phyloP scores from a whole-genome alignment of 768 basidiomycete genomes.

The Termitomyces sp. region DNA sequence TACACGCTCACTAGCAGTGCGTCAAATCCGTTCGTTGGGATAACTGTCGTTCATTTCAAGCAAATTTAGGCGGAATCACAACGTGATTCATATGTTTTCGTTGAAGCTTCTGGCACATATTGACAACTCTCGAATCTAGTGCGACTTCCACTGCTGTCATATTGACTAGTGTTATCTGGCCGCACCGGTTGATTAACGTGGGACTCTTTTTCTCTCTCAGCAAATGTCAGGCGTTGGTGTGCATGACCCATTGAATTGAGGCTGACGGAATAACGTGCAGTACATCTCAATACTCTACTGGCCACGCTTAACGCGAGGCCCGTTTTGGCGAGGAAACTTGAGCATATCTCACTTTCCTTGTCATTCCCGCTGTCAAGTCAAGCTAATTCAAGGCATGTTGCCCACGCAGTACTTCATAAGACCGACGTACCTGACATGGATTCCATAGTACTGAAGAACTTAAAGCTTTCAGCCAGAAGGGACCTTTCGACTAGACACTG shows the following conservation, averaged over 20 bases:
- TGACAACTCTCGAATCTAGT: not conserved
- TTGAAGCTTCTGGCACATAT: not conserved
- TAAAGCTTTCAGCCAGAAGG: not conserved
- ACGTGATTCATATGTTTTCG: not conserved
- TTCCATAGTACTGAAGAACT: not conserved
- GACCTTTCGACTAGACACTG: not conserved
- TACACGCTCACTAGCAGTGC: slow-evolving; percentile 7
- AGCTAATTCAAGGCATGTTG: not conserved
- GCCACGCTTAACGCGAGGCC: slow-evolving; percentile 11
- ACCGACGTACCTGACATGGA: not conserved
- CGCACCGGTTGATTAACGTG: not conserved
- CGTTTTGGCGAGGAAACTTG: not conserved
- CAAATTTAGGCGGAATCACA: not conserved
- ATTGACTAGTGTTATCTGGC: not conserved
- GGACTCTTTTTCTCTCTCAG: slow-evolving; percentile 8
- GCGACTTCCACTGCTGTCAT: not conserved
- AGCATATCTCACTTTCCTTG: not conserved
- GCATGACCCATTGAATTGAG: not conserved
- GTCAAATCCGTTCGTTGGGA: not conserved
- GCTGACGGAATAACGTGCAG: not conserved
- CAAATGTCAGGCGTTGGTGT: slow-evolving; percentile 3
- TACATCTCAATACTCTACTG: slow-evolving; percentile 7
- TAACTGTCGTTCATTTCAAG: not conserved
- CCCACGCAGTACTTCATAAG: not conserved
- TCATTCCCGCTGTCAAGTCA: not conserved